These are phyloP conservation scores for Globisporangium parvum DNA, from an alignment of 352 stramenopile genomes.

Conservation along the genomic window DNA sequence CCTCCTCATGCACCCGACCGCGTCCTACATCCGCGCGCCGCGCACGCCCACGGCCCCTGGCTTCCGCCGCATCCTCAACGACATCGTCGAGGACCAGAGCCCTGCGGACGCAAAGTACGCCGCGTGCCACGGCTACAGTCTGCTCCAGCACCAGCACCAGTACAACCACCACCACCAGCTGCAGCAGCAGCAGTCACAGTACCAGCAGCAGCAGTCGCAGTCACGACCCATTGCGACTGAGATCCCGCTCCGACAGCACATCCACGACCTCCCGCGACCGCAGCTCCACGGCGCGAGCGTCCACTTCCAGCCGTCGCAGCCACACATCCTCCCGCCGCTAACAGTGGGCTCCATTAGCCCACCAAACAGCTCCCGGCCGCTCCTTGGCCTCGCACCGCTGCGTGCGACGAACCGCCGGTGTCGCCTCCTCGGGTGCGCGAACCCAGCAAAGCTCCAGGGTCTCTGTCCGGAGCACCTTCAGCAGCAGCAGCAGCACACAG, in stretches of 20 bases:
- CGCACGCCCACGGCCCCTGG: conserved; percentile 1
- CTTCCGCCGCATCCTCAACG: conserved; percentile 10
- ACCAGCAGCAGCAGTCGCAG: neutral
- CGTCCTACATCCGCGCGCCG: too few relatives aligned
- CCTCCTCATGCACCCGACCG: too few relatives aligned
- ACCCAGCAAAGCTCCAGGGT: conserved; percentile 65
- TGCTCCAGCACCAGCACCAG: neutral
- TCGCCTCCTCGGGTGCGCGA: conserved; percentile 41
- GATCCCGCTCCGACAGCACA: conserved; percentile 11
- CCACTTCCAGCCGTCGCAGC: conserved; percentile 9
- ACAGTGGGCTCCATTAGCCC: conserved; percentile 35
- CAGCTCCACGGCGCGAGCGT: neutral
- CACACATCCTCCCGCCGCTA: conserved; percentile 25
- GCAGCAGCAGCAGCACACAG: conserved; percentile 10
- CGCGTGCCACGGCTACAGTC: neutral
- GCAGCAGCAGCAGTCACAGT: neutral
- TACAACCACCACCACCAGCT: neutral
- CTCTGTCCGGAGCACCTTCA: conserved; percentile 61
- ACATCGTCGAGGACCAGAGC: conserved; percentile 5
- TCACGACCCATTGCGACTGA: neutral
- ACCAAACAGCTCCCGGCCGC: conserved; percentile 29
- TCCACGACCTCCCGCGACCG: conserved; percentile 12
- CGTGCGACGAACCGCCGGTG: conserved; percentile 37
- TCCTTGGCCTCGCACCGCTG: conserved; percentile 30
- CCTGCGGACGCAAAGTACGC: conserved; percentile 6